These are phyloP conservation scores for Zymoseptoria brevis DNA, from an alignment of 2,329 filamentous ascomycete species.

Conservation along the genomic window DNA sequence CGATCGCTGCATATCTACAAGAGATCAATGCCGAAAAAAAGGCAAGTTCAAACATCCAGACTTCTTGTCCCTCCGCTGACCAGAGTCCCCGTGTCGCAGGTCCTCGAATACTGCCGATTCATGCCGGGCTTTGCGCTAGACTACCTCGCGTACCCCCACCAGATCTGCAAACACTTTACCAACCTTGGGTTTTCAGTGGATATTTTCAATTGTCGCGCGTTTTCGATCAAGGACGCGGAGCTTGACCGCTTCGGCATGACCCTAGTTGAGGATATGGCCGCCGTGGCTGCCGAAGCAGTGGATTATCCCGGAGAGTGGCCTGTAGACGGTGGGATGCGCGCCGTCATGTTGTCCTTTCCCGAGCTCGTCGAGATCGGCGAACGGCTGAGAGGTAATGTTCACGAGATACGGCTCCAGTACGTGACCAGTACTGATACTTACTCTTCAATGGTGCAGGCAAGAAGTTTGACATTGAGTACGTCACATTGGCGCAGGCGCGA, in stretches of 20 bases:
- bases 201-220: slow-evolving; percentile 35
- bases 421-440: slow-evolving; percentile 20
- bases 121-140: slow-evolving; percentile 40
- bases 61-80: not conserved
- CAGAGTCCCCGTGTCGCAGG: slow-evolving; percentile 25
- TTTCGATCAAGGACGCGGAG: slow-evolving; percentile 38
- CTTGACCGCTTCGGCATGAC: slow-evolving; percentile 40
- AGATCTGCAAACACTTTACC: slow-evolving; percentile 39
- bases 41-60: slow-evolving; percentile 20
- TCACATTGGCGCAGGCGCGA: slow-evolving; percentile 42
- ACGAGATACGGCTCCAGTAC: not conserved
- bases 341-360: slow-evolving; percentile 30
- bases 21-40: slow-evolving; percentile 44
- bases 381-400: slow-evolving; percentile 6
- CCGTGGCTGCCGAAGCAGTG: slow-evolving; percentile 35
- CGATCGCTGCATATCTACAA: slow-evolving; percentile 43
- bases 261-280: slow-evolving; percentile 38
- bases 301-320: slow-evolving; percentile 42
- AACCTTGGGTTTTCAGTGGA: slow-evolving; percentile 34
- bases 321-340: slow-evolving; percentile 34
- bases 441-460: slow-evolving; percentile 25
- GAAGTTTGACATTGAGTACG: slow-evolving; percentile 38
- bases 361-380: slow-evolving; percentile 23
- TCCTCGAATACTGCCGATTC: slow-evolving; percentile 51
- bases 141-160: slow-evolving; percentile 46